phyloP scores from a whole-genome alignment of 1,139 yeast genomes.

The Sugiyamaella grinbergsii region DNA sequence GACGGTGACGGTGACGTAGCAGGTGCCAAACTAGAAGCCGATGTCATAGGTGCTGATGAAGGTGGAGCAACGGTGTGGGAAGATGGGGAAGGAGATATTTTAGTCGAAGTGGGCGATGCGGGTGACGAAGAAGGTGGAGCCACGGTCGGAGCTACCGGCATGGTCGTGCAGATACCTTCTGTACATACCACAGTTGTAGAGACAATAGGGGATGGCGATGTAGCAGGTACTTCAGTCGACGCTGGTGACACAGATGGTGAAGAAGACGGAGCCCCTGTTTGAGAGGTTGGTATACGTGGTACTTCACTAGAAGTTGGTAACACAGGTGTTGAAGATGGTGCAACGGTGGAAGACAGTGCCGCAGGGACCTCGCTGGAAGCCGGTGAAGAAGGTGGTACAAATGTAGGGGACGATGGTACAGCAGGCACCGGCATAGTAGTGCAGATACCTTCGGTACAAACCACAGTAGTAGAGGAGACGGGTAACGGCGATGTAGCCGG shows the following conservation, averaged over 20 bases:
- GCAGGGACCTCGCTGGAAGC: neutral
- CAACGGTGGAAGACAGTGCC: too few species aligned
- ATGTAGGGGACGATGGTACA: neutral
- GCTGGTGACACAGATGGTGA: neutral
- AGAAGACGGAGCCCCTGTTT: neutral
- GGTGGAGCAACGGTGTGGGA: neutral
- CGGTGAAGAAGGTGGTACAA: neutral
- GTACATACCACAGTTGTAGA: slow-evolving; percentile 6
- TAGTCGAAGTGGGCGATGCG: too few species aligned
- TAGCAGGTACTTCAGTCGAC: neutral
- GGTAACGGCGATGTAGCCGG: neutral
- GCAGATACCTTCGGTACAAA: slow-evolving; percentile 17
- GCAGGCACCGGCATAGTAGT: neutral
- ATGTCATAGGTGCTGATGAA: slow-evolving; percentile 3
- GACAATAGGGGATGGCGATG: neutral
- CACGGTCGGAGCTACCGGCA: slow-evolving; percentile 1
- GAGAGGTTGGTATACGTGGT: neutral
- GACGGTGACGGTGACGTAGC: too few species aligned
- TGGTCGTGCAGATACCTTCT: slow-evolving; percentile 13
- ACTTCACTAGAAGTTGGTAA: neutral
- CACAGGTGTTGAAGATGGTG: too few species aligned
- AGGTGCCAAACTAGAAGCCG: slow-evolving; percentile 1
- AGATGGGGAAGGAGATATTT: neutral
- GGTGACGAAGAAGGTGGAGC: too few species aligned
- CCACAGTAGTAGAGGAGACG: slow-evolving; percentile 11